These are phyloP conservation scores for Aspergillus indologenus DNA, from an alignment of 495 filamentous ascomycete species.

Conservation along the genomic window DNA sequence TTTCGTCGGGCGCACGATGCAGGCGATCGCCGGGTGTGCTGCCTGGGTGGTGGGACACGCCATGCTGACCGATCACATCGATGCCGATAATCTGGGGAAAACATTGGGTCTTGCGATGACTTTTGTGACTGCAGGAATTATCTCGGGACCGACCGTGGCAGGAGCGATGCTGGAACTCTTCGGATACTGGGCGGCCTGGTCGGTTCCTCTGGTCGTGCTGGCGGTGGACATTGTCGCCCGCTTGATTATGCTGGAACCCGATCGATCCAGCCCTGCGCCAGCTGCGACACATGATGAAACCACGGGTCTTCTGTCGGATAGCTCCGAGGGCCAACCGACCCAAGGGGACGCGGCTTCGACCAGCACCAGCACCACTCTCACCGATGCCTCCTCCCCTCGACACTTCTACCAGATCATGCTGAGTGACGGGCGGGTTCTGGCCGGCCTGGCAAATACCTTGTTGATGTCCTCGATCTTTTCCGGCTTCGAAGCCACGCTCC, in stretches of 20 bases:
- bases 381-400: background rate
- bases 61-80: constrained; percentile 28
- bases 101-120: constrained; percentile 22
- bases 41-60: constrained; percentile 31
- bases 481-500: constrained; percentile 30
- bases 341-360: background rate
- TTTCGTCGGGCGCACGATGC: constrained; percentile 29
- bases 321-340: background rate
- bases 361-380: too few species aligned
- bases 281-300: background rate
- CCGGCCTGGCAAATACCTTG: constrained; percentile 22
- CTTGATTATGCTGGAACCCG: constrained; percentile 9
- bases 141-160: constrained; percentile 23
- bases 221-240: constrained; percentile 7
- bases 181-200: constrained; percentile 11
- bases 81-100: constrained; percentile 21
- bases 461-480: constrained; percentile 17
- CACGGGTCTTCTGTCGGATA: background rate
- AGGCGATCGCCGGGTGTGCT: constrained; percentile 26
- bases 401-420: constrained; percentile 22
- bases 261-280: background rate
- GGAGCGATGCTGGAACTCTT: constrained; percentile 22
- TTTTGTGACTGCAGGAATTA: constrained; percentile 22
- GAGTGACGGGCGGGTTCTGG: constrained; percentile 21
- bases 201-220: constrained; percentile 4